Evolutionary conservation across 129 eudicot species (phyloP), one percentile per base, ranked within the genome.

Genomic region (Chrysanthemum makinoi): DNA sequence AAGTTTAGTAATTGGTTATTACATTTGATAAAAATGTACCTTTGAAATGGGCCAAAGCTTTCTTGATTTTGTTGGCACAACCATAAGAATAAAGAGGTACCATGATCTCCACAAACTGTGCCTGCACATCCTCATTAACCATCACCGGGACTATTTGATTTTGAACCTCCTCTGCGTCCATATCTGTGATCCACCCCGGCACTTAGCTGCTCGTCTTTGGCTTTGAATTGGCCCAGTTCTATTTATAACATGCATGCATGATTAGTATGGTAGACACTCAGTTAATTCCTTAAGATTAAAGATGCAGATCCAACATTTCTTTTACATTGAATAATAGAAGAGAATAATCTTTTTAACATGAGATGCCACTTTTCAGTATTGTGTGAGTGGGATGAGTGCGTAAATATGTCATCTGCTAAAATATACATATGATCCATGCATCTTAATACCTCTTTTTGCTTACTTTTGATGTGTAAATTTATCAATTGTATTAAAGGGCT

Each of bases 41-140:
- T 93, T 85, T 93, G 61, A 89, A 82, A 82, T 89, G 83, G 46
- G 88, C 82, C 47, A 93, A 82, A 28, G 98, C 90, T 75, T 89
- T 93, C 83, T 93, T 85, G 62, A 89, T 77, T 74, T 89, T 93
- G 78, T 62, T 89, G 76, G 83, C 88, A 73, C 98, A 93, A 1
- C 98, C 98, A 79, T 81, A 87, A 50, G 96, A 92, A 76, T 92
- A 92, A 11, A 89, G 86, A 75, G 98, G 98, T 75, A 93, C 96
- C 90, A 71, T 87, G 88, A 92, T 83, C 72, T 92, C 98, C 70
- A 89, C 96, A 70, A 81, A 85, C 49, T 87, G 98, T 33, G 98
- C 91, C 80, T 92, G 96, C 63, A 92, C 96, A 56, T 82, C 86
- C 86, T 80, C 79, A 57, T 24, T 30, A 15, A 55, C 70, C 4